Evolutionary conservation across 2,329 filamentous ascomycete species (phyloP).

Genomic region (Camillea tinctor): DNA sequence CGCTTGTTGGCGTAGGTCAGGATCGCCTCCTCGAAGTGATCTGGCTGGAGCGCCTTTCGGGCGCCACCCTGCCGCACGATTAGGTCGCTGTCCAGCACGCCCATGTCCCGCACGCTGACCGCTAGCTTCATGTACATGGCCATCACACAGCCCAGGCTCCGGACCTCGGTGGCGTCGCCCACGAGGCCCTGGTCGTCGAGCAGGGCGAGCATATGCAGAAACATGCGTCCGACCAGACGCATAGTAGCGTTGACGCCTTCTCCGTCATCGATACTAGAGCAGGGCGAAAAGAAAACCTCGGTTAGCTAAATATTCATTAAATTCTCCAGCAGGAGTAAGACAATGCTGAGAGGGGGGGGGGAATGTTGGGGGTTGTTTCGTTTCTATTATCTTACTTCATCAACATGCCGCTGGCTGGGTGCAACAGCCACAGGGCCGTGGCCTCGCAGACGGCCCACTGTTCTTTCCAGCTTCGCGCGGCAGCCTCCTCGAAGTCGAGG

Average conservation of each 20-base stretch:
- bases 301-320: neutral
- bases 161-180: constrained; percentile 33
- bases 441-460: constrained; percentile 42
- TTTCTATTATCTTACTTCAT: constrained; percentile 17
- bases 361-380: neutral
- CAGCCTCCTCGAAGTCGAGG: constrained; percentile 38
- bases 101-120: constrained; percentile 4
- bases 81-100: constrained; percentile 17
- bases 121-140: constrained; percentile 32
- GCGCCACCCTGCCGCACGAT: constrained; percentile 17
- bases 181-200: constrained; percentile 36
- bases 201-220: constrained; percentile 39
- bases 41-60: constrained; percentile 17
- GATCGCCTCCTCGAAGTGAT: constrained; percentile 32
- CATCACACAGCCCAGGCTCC: constrained; percentile 40
- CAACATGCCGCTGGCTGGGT: constrained; percentile 12
- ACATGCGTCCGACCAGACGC: constrained; percentile 32
- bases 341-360: neutral
- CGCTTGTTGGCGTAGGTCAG: constrained; percentile 35
- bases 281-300: neutral
- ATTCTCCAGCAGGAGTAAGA: neutral
- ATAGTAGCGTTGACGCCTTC: constrained; percentile 17
- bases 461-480: constrained; percentile 34
- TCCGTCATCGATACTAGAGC: constrained; percentile 31
- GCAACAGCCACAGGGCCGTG: constrained; percentile 31